A percentile compares a stretch with the other conserved stretches of the same genome.
Conservation (phyloP, 345 rosid genomes). For the Eucalyptus microcorys region DNA sequence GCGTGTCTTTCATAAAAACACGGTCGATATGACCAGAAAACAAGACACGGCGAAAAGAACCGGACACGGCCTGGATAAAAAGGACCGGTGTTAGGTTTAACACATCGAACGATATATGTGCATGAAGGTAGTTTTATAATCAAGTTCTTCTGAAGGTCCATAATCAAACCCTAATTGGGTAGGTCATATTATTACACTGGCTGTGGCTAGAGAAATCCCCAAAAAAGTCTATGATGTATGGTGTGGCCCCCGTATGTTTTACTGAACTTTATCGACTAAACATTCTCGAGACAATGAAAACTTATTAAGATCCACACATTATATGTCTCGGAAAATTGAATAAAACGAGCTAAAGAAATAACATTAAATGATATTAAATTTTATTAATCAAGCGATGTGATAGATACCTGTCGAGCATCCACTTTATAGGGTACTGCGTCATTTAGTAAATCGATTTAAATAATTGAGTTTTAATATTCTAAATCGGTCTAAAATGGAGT, state of each 20-base stretch:
- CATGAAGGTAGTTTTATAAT: not conserved
- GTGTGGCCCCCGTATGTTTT: not conserved
- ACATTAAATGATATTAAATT: not conserved
- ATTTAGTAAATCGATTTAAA: not conserved
- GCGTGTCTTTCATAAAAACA: not conserved
- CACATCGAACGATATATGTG: not conserved
- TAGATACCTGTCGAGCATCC: not conserved
- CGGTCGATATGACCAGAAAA: not conserved
- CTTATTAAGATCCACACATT: not conserved
- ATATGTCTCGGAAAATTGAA: not conserved
- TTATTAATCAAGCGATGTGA: not conserved
- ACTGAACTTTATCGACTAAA: not conserved
- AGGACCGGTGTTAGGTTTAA: not conserved
- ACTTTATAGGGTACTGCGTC: fast-evolving
- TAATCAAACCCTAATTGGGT: not conserved
- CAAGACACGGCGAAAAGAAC: not conserved
- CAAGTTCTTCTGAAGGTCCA: not conserved
- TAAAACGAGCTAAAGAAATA: not conserved
- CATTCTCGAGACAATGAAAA: not conserved
- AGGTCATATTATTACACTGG: not conserved
- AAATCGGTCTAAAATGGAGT: not conserved
- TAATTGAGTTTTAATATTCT: fast-evolving
- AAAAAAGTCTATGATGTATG: not conserved
- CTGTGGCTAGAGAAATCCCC: not conserved
- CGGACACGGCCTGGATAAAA: not conserved